Base-by-base conservation (phyloP, 768 basidiomycete species). In the Russula virescens region DNA sequence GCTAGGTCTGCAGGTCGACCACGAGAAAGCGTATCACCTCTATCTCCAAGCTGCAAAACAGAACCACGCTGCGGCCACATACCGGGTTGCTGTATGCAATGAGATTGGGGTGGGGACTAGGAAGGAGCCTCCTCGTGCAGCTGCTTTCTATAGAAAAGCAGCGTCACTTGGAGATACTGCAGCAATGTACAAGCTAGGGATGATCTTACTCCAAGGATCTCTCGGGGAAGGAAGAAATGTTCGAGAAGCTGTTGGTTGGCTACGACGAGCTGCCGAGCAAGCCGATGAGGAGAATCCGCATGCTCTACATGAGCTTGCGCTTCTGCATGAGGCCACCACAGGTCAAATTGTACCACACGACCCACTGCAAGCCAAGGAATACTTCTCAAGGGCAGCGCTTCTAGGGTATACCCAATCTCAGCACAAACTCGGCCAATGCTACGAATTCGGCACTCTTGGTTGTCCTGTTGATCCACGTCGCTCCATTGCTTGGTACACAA, bases 121-220 rank as follows among this genome's bases (percentile, higher is more conserved):
- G 68, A 82, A 87, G 68, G 96, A 98, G 70, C 87, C 87, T 0
- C 80, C 86, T 23, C 84, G 97, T 49, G 97, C 97, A 9, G 87
- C 94, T 28, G 88, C 94, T 5, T 98, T 99, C 72, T 98, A 98
- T 76, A 87, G 95, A 63, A 98, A 98, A 74, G 92, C 97, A 5
- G 94, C 94, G 10, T 94, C 94, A 1, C 78, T 98, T 40, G 95
- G 95, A 21, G 97, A 98, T 73, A 98, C 96, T 0, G 87, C 96
- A 28, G 97, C 94, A 3, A 99, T 98, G 97, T 98, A 97, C 79
- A 98, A 98, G 74, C 85, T 99, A n/a, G 94, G 94, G n/a, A 95
- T 97, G 88, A 90, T 98, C 66, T 81, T 97, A 34, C 80, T 98
- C 23, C 83, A 91, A 40, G 96, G 95, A 13, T 75, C 85, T 18